phyloP scores from a whole-genome alignment of 2,329 filamentous ascomycete genomes.

The Curvularia verruculosa region DNA sequence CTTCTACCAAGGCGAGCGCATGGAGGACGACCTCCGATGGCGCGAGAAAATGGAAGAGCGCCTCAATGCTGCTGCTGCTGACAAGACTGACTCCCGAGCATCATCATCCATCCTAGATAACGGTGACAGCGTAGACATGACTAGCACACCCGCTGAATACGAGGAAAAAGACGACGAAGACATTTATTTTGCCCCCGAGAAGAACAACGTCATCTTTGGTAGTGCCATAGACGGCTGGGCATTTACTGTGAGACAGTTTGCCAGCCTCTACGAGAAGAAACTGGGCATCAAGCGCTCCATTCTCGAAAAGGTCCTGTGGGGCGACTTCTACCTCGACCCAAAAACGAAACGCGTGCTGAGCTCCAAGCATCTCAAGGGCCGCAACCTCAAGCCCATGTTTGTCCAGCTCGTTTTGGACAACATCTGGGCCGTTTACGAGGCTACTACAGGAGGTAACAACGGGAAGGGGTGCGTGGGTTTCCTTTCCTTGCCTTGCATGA shows the following conservation, averaged over 20 bases:
- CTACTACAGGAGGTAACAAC: slow-evolving; percentile 80
- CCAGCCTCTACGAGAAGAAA: slow-evolving; percentile 92
- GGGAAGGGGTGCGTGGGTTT: slow-evolving; percentile 73
- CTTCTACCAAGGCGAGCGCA: slow-evolving; percentile 96
- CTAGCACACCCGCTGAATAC: slow-evolving; percentile 64
- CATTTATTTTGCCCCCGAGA: slow-evolving; percentile 96
- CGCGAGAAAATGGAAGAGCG: slow-evolving; percentile 89
- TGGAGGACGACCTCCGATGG: slow-evolving; percentile 98
- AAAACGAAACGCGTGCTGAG: slow-evolving; percentile 94
- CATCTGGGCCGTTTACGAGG: slow-evolving; percentile 94
- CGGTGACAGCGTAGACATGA: slow-evolving; percentile 58
- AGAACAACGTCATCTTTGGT: slow-evolving; percentile 98
- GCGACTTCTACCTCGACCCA: slow-evolving; percentile 93
- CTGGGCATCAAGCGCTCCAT: slow-evolving; percentile 87
- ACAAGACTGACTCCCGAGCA: slow-evolving; percentile 63
- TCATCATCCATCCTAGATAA: slow-evolving; percentile 57
- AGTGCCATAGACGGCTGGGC: slow-evolving; percentile 99
- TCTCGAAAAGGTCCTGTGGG: slow-evolving; percentile 95
- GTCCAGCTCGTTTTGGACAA: slow-evolving; percentile 95
- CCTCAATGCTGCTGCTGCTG: slow-evolving; percentile 72
- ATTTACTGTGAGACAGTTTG: slow-evolving; percentile 94
- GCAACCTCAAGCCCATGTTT: slow-evolving; percentile 93
- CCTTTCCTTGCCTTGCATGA: slow-evolving; percentile 42
- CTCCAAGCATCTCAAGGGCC: slow-evolving; percentile 89
- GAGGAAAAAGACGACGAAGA: slow-evolving; percentile 95